phyloP scores from a whole-genome alignment of 202 grass and related monocot species.

The Carex arenaria region DNA sequence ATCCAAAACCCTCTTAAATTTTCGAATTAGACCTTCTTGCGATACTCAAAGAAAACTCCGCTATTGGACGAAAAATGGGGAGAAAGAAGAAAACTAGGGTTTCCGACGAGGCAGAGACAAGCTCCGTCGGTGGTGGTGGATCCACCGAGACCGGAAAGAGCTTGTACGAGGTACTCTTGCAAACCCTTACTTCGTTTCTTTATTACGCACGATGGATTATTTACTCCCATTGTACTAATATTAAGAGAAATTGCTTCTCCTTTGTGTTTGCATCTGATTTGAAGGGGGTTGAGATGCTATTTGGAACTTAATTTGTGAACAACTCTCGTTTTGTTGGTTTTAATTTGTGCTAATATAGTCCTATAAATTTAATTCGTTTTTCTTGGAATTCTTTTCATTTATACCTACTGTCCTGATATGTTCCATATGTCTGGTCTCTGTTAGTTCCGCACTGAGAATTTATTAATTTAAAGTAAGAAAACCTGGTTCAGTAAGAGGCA shows the following conservation, averaged over 20 bases:
- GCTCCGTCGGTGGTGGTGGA: background rate
- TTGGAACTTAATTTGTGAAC: too few relatives aligned
- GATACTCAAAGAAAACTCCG: background rate
- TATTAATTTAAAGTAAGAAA: background rate
- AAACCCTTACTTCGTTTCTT: constrained; percentile 10
- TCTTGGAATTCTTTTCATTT: background rate
- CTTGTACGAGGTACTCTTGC: constrained; percentile 38
- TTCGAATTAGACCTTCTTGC: too few relatives aligned
- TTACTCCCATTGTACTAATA: background rate
- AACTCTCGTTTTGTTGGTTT: background rate
- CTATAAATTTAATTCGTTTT: too few relatives aligned
- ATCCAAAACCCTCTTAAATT: too few relatives aligned
- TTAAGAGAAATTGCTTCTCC: too few relatives aligned
- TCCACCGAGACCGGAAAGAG: constrained; percentile 10
- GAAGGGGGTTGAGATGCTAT: too few relatives aligned
- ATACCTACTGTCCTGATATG: background rate
- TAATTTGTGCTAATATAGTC: too few relatives aligned
- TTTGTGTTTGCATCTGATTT: too few relatives aligned
- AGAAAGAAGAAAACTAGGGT: constrained; percentile 26
- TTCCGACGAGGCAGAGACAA: constrained; percentile 14
- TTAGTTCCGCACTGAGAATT: background rate
- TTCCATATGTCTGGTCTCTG: background rate
- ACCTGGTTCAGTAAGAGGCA: background rate
- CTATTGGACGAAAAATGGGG: constrained; percentile 20
- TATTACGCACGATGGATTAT: too few relatives aligned